Percentiles rank a stretch among this genome's conserved stretches.
These are phyloP conservation scores for Tothia fuscella DNA, from an alignment of 2,329 filamentous ascomycete genomes.

Conservation along the genomic window DNA sequence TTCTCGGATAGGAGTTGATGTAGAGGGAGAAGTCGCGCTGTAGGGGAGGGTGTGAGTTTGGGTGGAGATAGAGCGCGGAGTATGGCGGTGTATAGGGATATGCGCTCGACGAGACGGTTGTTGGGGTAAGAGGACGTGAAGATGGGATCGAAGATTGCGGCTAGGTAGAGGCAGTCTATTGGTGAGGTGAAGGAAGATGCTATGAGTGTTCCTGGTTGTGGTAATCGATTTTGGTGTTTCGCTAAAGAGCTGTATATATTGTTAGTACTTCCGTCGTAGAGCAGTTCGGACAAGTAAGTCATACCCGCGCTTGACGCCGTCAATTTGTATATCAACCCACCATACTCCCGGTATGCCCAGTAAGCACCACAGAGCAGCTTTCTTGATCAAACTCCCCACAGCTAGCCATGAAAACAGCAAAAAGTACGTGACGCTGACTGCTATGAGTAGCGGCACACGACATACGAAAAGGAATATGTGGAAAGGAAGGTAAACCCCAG, in stretches of 20 bases:
- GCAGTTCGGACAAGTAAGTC: slow-evolving; percentile 14
- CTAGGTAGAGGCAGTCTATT: slow-evolving; percentile 84
- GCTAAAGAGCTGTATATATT: slow-evolving; percentile 43
- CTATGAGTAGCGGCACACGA: slow-evolving; percentile 66
- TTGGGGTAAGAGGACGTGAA: slow-evolving; percentile 78
- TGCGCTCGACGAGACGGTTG: slow-evolving; percentile 58
- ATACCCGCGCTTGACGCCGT: slow-evolving; percentile 84
- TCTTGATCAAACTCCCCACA: slow-evolving; percentile 55
- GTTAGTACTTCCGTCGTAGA: not conserved
- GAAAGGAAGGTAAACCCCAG: slow-evolving; percentile 50
- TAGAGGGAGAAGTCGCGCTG: slow-evolving; percentile 25
- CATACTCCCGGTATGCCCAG: slow-evolving; percentile 85
- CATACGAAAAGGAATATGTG: slow-evolving; percentile 65
- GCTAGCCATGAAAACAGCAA: slow-evolving; percentile 73
- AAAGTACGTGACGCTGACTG: slow-evolving; percentile 60
- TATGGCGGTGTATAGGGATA: slow-evolving; percentile 67
- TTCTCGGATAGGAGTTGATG: slow-evolving; percentile 49
- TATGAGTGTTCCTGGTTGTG: slow-evolving; percentile 68
- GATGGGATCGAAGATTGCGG: slow-evolving; percentile 90
- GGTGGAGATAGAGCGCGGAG: slow-evolving; percentile 57
- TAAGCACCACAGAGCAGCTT: slow-evolving; percentile 76
- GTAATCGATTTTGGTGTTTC: slow-evolving; percentile 61
- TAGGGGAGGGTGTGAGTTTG: slow-evolving; percentile 21
- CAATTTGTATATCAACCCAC: slow-evolving; percentile 98
- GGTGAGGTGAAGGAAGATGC: slow-evolving; percentile 86